Percentiles rank a stretch among this genome's conserved stretches.
Conservation (phyloP, 2,329 filamentous ascomycete species). For the Chaetomiaceae sp. region DNA sequence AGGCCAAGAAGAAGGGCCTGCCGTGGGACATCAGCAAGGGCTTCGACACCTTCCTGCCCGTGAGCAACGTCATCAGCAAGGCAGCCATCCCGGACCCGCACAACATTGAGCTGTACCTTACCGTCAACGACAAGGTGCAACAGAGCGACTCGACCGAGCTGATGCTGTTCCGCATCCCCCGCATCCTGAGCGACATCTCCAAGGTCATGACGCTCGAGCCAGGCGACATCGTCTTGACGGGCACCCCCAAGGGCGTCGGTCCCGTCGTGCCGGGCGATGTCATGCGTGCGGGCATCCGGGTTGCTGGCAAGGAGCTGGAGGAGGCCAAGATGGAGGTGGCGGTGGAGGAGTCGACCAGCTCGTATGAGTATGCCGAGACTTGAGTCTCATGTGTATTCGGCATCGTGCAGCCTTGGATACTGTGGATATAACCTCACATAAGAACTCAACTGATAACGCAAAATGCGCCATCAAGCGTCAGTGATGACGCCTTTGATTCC, state of each 20-base stretch:
- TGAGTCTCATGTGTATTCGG: constrained; percentile 31
- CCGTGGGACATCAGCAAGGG: constrained; percentile 97
- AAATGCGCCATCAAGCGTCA: too few relatives aligned
- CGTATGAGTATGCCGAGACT: constrained; percentile 72
- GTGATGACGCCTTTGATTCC: too few relatives aligned
- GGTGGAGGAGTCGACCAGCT: constrained; percentile 71
- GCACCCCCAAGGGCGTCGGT: constrained; percentile 93
- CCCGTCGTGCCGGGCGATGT: constrained; percentile 78
- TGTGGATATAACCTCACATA: too few relatives aligned
- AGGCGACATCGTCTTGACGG: constrained; percentile 92
- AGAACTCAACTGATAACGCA: too few relatives aligned
- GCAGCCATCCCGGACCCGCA: constrained; percentile 78
- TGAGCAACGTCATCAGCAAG: constrained; percentile 77
- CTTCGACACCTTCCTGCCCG: constrained; percentile 93
- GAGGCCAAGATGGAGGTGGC: constrained; percentile 78
- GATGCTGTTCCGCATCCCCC: constrained; percentile 88
- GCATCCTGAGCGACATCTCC: constrained; percentile 84
- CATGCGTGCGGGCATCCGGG: constrained; percentile 75
- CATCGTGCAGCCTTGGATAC: background rate
- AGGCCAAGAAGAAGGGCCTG: constrained; percentile 93
- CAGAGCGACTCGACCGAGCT: constrained; percentile 87
- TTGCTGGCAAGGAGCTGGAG: constrained; percentile 74
- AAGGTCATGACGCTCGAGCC: constrained; percentile 89
- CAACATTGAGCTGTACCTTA: constrained; percentile 77
- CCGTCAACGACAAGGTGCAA: constrained; percentile 69